Evolutionary conservation across 2,329 filamentous ascomycete species (phyloP).

Genomic region (Emmonsiellopsis sp.): DNA sequence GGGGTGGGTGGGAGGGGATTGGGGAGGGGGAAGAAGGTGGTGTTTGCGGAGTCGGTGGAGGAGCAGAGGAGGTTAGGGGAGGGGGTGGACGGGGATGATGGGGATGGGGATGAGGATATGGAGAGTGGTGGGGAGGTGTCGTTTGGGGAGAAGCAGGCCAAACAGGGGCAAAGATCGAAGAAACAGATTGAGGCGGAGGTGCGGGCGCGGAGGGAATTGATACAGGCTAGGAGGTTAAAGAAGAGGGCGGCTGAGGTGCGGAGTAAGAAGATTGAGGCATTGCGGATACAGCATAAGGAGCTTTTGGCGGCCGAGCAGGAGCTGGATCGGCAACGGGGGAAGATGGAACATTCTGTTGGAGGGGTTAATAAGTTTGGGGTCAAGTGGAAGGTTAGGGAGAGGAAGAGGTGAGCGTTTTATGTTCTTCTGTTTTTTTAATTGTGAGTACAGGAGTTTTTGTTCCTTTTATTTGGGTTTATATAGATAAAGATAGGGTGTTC

Average conservation of each 20-base stretch:
- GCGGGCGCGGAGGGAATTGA: slow-evolving; percentile 27
- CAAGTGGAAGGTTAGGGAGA: slow-evolving; percentile 55
- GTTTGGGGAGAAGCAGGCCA: slow-evolving; percentile 8
- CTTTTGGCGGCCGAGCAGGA: slow-evolving; percentile 47
- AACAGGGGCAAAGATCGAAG: slow-evolving; percentile 28
- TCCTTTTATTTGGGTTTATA: neutral
- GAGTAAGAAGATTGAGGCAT: slow-evolving; percentile 39
- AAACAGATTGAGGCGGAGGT: slow-evolving; percentile 36
- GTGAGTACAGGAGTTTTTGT: neutral
- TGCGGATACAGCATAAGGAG: slow-evolving; percentile 46
- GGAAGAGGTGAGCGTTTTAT: slow-evolving; percentile 40
- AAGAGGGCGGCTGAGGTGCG: slow-evolving; percentile 41
- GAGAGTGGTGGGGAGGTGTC: slow-evolving; percentile 11
- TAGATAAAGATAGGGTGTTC: neutral
- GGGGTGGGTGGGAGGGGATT: slow-evolving; percentile 14
- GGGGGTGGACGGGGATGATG: slow-evolving; percentile 17
- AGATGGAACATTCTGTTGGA: slow-evolving; percentile 51
- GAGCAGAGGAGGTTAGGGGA: slow-evolving; percentile 22
- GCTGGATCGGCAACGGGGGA: slow-evolving; percentile 50
- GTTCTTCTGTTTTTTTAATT: neutral
- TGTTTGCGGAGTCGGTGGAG: slow-evolving; percentile 31
- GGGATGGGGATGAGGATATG: slow-evolving; percentile 2
- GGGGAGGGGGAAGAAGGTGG: slow-evolving; percentile 22
- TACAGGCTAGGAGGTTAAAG: slow-evolving; percentile 36
- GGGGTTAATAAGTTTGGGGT: slow-evolving; percentile 55